A percentile compares a stretch with the other conserved stretches of the same genome.
Evolutionary conservation across 345 rosid species (phyloP).

Genomic region (Boechera retrofracta): DNA sequence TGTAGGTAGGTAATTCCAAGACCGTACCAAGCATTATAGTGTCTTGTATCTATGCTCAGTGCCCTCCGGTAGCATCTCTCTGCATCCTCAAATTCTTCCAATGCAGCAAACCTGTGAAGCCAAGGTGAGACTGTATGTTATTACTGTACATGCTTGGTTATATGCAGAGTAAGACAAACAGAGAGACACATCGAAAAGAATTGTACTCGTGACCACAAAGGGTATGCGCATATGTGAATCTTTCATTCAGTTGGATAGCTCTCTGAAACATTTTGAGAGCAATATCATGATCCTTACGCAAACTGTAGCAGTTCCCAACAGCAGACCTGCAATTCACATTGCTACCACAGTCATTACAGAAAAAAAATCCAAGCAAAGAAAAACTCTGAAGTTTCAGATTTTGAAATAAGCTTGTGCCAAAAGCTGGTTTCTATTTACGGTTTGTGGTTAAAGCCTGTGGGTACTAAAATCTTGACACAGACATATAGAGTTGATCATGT

Average conservation of each 20-base stretch:
- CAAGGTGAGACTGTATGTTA: constrained; percentile 18
- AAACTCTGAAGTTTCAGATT: constrained; percentile 7
- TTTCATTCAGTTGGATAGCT: constrained; percentile 77
- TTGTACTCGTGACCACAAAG: constrained; percentile 96
- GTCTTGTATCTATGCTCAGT: constrained; percentile 76
- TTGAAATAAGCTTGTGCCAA: constrained; percentile 3
- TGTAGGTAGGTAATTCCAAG: constrained; percentile 87
- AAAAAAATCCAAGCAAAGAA: constrained; percentile 9
- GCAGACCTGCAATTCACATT: constrained; percentile 72
- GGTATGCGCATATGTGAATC: constrained; percentile 91
- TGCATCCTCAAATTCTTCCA: constrained; percentile 83
- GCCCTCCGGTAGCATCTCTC: constrained; percentile 80
- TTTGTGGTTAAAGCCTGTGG: not conserved
- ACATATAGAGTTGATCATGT: constrained; percentile 16
- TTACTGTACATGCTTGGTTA: constrained; percentile 3
- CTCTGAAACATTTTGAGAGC: constrained; percentile 87
- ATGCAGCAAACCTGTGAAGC: constrained; percentile 63
- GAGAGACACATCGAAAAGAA: constrained; percentile 20
- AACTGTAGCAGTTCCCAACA: constrained; percentile 87
- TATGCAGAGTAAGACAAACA: constrained; percentile 16
- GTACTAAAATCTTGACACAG: not conserved
- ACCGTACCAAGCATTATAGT: constrained; percentile 93
- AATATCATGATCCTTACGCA: constrained; percentile 90
- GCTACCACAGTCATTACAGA: constrained; percentile 28
- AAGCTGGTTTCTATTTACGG: constrained; percentile 6